Conservation (phyloP, 2,329 filamentous ascomycete genomes). For the Xylariomycetidae sp. region DNA sequence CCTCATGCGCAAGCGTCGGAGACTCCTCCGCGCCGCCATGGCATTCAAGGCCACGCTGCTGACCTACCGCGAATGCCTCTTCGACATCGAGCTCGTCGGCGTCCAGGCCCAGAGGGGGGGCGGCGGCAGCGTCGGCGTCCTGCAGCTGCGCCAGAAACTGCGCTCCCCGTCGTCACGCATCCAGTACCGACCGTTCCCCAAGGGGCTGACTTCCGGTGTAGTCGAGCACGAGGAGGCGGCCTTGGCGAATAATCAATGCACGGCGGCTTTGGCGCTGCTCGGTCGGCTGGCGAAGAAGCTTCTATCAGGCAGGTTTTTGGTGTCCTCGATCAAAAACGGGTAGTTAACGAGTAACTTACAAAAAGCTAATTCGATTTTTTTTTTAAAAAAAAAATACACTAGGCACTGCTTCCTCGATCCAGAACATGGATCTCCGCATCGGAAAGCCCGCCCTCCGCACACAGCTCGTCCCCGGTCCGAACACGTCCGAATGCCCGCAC, state of each 20-base stretch:
- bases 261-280: conserved; percentile 1
- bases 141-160: not conserved
- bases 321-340: too few species aligned
- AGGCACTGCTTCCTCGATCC: not conserved
- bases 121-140: too few species aligned
- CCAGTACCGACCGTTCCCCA: conserved; percentile 3
- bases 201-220: not conserved
- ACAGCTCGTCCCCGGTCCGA: not conserved
- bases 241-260: conserved; percentile 2
- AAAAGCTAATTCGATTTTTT: too few species aligned
- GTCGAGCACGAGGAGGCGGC: conserved; percentile 1
- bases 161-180: not conserved
- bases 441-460: not conserved
- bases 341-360: too few species aligned
- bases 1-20: not conserved
- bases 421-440: not conserved
- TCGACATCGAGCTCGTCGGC: not conserved
- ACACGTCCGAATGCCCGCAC: not conserved
- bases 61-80: conserved; percentile 2
- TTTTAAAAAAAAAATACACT: too few species aligned
- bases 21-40: not conserved
- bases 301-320: conserved; percentile 5
- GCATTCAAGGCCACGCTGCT: conserved; percentile 3
- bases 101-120: too few species aligned
- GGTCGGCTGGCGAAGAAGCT: conserved; percentile 1